These are phyloP conservation scores for Hypoxylon intermedium DNA, from an alignment of 495 filamentous ascomycete genomes.

Conservation along the genomic window DNA sequence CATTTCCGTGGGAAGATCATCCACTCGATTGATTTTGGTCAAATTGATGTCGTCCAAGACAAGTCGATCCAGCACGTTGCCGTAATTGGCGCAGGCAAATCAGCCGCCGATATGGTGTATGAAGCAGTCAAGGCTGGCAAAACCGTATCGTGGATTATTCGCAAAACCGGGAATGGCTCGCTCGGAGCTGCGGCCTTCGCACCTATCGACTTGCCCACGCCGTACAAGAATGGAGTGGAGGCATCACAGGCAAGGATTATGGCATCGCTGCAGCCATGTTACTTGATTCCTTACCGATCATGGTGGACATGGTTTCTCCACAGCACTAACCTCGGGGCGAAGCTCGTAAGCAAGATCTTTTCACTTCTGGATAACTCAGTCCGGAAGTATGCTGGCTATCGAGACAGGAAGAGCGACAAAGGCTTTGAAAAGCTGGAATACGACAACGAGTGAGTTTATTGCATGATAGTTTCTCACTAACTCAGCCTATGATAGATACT, in stretches of 20 bases:
- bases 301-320: conserved; percentile 46
- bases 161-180: conserved; percentile 46
- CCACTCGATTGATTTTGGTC: conserved; percentile 52
- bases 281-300: conserved; percentile 34
- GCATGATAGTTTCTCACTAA: background rate
- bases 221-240: conserved; percentile 44
- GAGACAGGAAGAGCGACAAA: conserved; percentile 23
- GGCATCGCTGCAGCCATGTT: conserved; percentile 31
- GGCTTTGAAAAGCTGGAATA: conserved; percentile 46
- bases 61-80: conserved; percentile 37
- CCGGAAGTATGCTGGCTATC: conserved; percentile 27
- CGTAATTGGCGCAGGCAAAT: conserved; percentile 53
- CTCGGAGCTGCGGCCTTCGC: conserved; percentile 35
- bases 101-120: conserved; percentile 55
- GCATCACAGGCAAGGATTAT: conserved; percentile 27
- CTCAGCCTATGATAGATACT: conserved; percentile 7
- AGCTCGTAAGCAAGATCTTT: conserved; percentile 39
- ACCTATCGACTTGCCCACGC: conserved; percentile 31
- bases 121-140: conserved; percentile 47
- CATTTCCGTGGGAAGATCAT: conserved; percentile 47
- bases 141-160: conserved; percentile 52
- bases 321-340: conserved; percentile 37
- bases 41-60: conserved; percentile 39
- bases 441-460: conserved; percentile 32
- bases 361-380: conserved; percentile 23